Percentiles rank a stretch among this genome's conserved stretches.
phyloP scores from a whole-genome alignment of 1,284 basidiomycete genomes.

The Irpex lacteus region DNA sequence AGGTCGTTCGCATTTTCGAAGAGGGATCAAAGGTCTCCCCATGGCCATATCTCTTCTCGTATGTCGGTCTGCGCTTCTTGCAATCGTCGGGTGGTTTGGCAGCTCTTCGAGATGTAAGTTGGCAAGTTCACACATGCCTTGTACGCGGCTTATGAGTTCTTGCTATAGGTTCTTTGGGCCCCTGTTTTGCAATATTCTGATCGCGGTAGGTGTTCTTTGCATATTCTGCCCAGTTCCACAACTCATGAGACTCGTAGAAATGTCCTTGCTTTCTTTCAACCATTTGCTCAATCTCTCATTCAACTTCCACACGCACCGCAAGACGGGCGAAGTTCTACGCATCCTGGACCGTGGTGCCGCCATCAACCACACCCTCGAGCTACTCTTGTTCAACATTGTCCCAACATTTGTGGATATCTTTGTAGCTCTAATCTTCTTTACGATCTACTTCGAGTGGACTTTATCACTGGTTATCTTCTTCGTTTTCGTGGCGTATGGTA shows the following conservation, averaged over 20 bases:
- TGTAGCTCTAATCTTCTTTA: slow-evolving; percentile 66
- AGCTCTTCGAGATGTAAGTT: slow-evolving; percentile 63
- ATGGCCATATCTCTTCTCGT: slow-evolving; percentile 63
- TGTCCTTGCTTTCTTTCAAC: slow-evolving; percentile 78
- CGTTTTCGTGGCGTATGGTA: slow-evolving; percentile 77
- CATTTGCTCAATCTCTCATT: slow-evolving; percentile 82
- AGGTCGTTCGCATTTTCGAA: slow-evolving; percentile 62
- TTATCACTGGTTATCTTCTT: slow-evolving; percentile 70
- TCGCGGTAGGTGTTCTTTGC: slow-evolving; percentile 38
- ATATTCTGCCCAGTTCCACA: not conserved
- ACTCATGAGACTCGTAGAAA: slow-evolving; percentile 42
- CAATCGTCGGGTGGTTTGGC: slow-evolving; percentile 70
- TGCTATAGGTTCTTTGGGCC: slow-evolving; percentile 63
- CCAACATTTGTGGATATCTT: slow-evolving; percentile 80
- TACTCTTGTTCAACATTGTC: slow-evolving; percentile 72
- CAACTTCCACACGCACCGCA: slow-evolving; percentile 77
- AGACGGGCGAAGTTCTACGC: slow-evolving; percentile 66
- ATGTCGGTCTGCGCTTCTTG: slow-evolving; percentile 63
- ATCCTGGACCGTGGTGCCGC: slow-evolving; percentile 64
- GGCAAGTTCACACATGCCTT: not conserved
- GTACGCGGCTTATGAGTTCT: not conserved
- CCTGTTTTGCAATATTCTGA: slow-evolving; percentile 89
- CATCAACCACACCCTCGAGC: slow-evolving; percentile 46
- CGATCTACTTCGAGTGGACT: slow-evolving; percentile 63
- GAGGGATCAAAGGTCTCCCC: slow-evolving; percentile 42